Percentiles rank a stretch among this genome's conserved stretches.
These are phyloP conservation scores for Puya raimondii DNA, from an alignment of 176 grass and related monocot species.

Conservation along the genomic window DNA sequence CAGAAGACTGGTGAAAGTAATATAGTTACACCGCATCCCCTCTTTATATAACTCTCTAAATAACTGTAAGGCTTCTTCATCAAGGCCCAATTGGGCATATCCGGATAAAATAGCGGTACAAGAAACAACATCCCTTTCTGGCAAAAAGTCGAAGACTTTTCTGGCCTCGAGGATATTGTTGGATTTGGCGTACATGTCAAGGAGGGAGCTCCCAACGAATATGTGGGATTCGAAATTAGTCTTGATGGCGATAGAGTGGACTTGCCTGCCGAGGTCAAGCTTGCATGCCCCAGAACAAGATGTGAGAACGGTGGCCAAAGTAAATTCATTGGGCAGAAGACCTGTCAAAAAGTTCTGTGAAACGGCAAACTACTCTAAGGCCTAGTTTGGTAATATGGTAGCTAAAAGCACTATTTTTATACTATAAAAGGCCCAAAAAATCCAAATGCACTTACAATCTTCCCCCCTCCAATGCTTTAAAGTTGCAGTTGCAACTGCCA, in stretches of 20 bases:
- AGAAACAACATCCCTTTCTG: slow-evolving; percentile 59
- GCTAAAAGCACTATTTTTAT: no score
- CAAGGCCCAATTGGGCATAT: slow-evolving; percentile 54
- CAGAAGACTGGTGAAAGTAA: slow-evolving; percentile 52
- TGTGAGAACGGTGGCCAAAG: slow-evolving; percentile 46
- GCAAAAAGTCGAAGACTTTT: slow-evolving; percentile 51
- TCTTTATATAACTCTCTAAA: slow-evolving; percentile 46
- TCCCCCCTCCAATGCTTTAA: no score
- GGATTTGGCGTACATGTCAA: slow-evolving; percentile 63
- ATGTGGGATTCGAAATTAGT: slow-evolving; percentile 56
- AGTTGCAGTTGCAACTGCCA: no score
- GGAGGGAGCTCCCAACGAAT: slow-evolving; percentile 67
- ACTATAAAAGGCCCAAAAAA: no score
- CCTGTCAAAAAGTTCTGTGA: slow-evolving; percentile 25
- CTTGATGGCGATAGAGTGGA: slow-evolving; percentile 46
- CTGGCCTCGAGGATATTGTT: slow-evolving; percentile 46
- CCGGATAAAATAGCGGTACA: slow-evolving; percentile 61
- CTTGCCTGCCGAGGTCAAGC: slow-evolving; percentile 36
- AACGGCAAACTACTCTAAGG: no score
- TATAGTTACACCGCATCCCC: slow-evolving; percentile 68
- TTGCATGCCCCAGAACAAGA: slow-evolving; percentile 32
- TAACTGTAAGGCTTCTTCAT: slow-evolving; percentile 56
- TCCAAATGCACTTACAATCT: no score
- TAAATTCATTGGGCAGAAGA: slow-evolving; percentile 55
- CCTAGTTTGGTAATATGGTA: no score